phyloP scores from a whole-genome alignment of 2,329 filamentous ascomycete species.

The Paecilomyces niveus region DNA sequence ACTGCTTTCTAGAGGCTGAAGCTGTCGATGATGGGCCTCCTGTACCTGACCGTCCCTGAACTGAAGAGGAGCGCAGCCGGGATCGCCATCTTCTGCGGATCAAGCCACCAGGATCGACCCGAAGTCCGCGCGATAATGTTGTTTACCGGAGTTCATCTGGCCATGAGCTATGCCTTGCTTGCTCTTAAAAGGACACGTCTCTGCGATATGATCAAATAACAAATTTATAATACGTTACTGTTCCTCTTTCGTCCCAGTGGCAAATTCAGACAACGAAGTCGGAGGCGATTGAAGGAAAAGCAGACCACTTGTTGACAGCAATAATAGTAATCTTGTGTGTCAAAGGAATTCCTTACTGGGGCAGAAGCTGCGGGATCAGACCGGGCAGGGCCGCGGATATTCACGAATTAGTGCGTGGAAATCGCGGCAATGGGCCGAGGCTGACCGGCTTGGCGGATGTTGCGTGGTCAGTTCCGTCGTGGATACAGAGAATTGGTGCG shows the following conservation, averaged over 20 bases:
- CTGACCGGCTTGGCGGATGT: background rate
- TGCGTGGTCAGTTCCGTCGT: background rate
- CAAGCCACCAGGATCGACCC: background rate
- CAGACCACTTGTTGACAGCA: background rate
- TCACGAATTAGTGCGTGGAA: background rate
- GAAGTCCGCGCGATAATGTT: background rate
- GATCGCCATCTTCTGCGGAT: background rate
- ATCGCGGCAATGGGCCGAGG: background rate
- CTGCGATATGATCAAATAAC: background rate
- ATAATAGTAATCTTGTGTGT: background rate
- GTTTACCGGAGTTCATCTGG: background rate
- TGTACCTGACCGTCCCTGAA: background rate
- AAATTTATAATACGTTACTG: background rate
- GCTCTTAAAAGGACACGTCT: background rate
- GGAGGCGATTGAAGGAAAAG: background rate
- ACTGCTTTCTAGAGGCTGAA: background rate
- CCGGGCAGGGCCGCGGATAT: background rate
- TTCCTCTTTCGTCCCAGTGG: background rate
- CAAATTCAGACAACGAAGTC: background rate
- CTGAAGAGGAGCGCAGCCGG: background rate
- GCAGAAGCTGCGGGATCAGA: background rate
- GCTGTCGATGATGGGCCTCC: background rate
- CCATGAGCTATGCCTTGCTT: background rate
- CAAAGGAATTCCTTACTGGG: background rate
- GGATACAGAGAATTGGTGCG: background rate